Conservation (phyloP, 2,329 filamentous ascomycete species). For the Pseudopithomyces chartarum region DNA sequence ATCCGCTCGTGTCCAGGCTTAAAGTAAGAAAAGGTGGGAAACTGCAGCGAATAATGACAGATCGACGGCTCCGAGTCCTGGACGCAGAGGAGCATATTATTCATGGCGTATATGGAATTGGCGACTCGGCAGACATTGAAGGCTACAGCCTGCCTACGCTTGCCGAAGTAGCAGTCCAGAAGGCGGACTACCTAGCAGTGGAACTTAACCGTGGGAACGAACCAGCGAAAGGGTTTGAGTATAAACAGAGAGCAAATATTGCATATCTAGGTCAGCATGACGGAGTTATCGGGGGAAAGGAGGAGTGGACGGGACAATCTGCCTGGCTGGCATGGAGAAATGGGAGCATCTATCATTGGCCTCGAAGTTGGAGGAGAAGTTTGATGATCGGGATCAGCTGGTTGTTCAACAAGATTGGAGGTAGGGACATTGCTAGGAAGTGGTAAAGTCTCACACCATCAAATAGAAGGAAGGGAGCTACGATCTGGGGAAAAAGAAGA, state of each 20-base stretch:
- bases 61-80: neutral
- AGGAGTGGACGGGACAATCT: slow-evolving; percentile 2
- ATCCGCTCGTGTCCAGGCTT: neutral
- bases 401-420: slow-evolving; percentile 4
- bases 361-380: slow-evolving; percentile 1
- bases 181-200: neutral
- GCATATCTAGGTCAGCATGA: slow-evolving; percentile 5
- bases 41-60: slow-evolving; percentile 1
- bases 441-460: neutral
- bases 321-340: slow-evolving; percentile 5
- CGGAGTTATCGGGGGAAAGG: slow-evolving; percentile 1
- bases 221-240: neutral
- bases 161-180: slow-evolving; percentile 3
- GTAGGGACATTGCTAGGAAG: slow-evolving; percentile 4
- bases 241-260: slow-evolving; percentile 1
- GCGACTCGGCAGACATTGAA: slow-evolving; percentile 4
- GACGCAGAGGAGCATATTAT: neutral
- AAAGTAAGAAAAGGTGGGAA: slow-evolving; percentile 4
- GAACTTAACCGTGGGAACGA: neutral
- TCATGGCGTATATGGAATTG: neutral
- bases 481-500: too few species aligned
- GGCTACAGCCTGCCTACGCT: neutral
- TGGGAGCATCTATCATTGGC: slow-evolving; percentile 7
- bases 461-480: too few species aligned
- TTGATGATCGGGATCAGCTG: slow-evolving; percentile 4